Base-by-base conservation (phyloP, 805 yeast species). In the Starmera dryadoides region DNA sequence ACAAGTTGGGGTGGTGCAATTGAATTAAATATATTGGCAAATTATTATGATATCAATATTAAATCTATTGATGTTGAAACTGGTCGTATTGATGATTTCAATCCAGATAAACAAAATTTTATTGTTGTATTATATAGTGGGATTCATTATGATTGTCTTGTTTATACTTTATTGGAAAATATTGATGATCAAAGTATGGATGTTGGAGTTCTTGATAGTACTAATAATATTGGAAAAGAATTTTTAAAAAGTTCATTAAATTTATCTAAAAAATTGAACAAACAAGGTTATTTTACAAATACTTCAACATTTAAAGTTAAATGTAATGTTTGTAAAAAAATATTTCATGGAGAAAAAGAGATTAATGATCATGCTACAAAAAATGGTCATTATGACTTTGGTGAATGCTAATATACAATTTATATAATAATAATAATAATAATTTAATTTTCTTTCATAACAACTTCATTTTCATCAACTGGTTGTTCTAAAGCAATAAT, bases 1-100 rank as follows among this genome's bases (percentile, higher is more conserved):
- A 76, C 69, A 28, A 70, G 82, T 15, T 84, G 93, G 94, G 94
- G 94, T 23, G 94, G 94, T 6, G 91, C 86, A 3, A 82, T 84
- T 35, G 94, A 84, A 53, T 59, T 83, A 34, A 75, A 78, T 8
- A 79, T 84, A 6, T 53, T 84, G 22, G 68, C 85, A 2, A 64
- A 68, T 26, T 66, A 69, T 44, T 64, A 80, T 31, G 62, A 64
- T 5, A 58, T 80, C 6, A 64, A 72, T 3, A 77, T 84, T 32
- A 63, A 69, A 39, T 77, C 86, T 10, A 54, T 81, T 22, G 93
- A 84, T 50, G 75, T 84, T 19, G 81, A 77, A 47, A 77, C 76
- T 42, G 75, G 75, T 6, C 64, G 76, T 20, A 56, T 72, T 29
- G 82, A 81, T 46, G 62, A 63, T 26, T 83, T 82, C 56, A 66